A percentile compares a stretch with the other conserved stretches of the same genome.
These are phyloP conservation scores for Mortierella alpina DNA, from an alignment of 192 early-diverging fungal genomes.

Conservation along the genomic window DNA sequence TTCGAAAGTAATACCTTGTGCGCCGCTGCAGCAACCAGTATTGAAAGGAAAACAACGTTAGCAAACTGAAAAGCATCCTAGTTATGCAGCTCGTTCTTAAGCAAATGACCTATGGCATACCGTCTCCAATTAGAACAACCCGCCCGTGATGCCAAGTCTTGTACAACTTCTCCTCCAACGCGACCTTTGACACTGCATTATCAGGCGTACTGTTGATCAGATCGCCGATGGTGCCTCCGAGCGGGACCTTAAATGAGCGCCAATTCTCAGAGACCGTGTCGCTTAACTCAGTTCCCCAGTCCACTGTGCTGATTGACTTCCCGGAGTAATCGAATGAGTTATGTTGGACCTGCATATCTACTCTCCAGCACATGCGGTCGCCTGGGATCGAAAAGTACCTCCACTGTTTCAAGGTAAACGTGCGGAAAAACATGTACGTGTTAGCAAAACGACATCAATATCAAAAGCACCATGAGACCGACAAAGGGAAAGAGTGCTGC, in stretches of 20 bases:
- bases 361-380: conserved; percentile 10
- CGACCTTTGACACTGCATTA: conserved; percentile 8
- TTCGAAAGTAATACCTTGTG: too few species aligned
- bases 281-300: conserved; percentile 19
- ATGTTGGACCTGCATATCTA: conserved; percentile 13
- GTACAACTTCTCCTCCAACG: conserved; percentile 21
- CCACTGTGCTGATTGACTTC: conserved; percentile 10
- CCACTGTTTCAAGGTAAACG: conserved; percentile 2
- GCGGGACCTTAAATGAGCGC: neutral
- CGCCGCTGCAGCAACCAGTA: too few species aligned
- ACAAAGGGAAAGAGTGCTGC: too few species aligned
- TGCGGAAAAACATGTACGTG: too few species aligned
- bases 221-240: conserved; percentile 3
- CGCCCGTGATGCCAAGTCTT: conserved; percentile 20
- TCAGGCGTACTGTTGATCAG: conserved; percentile 14
- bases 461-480: too few species aligned
- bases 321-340: conserved; percentile 6
- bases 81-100: too few species aligned
- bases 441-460: too few species aligned
- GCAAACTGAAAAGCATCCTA: too few species aligned
- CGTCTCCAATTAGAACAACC: conserved; percentile 23
- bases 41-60: too few species aligned
- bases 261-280: conserved; percentile 1
- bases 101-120: too few species aligned
- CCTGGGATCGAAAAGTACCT: conserved; percentile 7